These are phyloP conservation scores for Smittium culicis DNA, from an alignment of 371 early-diverging fungal genomes.

Conservation along the genomic window DNA sequence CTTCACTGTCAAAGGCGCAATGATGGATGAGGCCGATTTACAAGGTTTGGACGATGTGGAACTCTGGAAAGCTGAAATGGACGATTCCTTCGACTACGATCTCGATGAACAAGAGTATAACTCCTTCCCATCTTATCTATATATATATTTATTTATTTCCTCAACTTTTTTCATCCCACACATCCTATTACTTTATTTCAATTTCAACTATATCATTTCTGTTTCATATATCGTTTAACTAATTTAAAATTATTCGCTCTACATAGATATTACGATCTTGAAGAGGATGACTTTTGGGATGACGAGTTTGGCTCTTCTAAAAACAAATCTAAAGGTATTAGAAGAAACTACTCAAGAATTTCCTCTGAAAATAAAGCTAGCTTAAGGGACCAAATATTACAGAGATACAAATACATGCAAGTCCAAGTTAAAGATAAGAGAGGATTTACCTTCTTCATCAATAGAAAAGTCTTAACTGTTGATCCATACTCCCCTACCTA, in stretches of 20 bases:
- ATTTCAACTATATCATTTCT: no score
- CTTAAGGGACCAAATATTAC: conserved; percentile 48
- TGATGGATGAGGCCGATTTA: conserved; percentile 37
- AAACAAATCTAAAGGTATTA: conserved; percentile 19
- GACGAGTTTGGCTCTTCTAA: conserved; percentile 43
- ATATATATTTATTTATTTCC: no score
- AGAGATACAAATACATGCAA: conserved; percentile 68
- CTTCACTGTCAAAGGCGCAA: conserved; percentile 68
- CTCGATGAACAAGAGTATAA: conserved; percentile 73
- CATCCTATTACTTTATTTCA: no score
- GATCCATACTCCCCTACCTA: conserved; percentile 77
- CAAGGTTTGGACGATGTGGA: conserved; percentile 50
- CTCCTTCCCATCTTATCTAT: no score
- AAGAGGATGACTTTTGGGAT: conserved; percentile 68
- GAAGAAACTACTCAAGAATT: background rate
- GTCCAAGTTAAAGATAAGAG: conserved; percentile 66
- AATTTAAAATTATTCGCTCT: conserved; percentile 15
- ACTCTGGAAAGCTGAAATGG: conserved; percentile 56
- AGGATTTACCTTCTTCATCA: conserved; percentile 63
- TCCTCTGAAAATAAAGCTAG: conserved; percentile 19
- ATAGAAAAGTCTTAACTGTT: conserved; percentile 58
- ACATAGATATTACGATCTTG: conserved; percentile 65
- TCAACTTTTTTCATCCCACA: no score
- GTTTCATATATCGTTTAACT: conserved; percentile 15
- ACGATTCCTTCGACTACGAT: conserved; percentile 48